Percentiles rank a stretch among this genome's conserved stretches.
phyloP scores from a whole-genome alignment of 805 yeast species.

The Hanseniaspora guilliermondii region DNA sequence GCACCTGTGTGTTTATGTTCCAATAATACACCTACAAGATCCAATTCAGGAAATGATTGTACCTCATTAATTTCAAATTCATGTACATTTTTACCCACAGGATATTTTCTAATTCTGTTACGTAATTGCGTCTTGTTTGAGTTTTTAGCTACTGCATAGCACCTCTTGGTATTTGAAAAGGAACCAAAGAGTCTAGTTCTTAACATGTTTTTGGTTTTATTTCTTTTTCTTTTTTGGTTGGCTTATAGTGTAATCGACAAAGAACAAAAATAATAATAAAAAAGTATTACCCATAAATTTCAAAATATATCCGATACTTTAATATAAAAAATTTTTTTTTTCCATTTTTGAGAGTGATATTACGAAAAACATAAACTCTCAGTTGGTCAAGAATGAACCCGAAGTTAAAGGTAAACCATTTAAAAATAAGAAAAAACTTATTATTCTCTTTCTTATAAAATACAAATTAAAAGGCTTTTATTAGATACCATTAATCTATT shows the following conservation, averaged over 20 bases:
- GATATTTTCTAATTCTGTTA: slow-evolving; percentile 39
- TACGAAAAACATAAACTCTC: no score
- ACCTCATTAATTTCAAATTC: slow-evolving; percentile 59
- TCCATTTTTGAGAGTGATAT: no score
- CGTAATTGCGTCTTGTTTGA: slow-evolving; percentile 23
- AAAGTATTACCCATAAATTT: no score
- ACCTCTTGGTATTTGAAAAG: neutral
- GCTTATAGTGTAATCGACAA: neutral
- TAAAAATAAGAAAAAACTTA: no score
- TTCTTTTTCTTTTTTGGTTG: neutral
- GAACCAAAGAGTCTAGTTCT: neutral
- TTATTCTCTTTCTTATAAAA: no score
- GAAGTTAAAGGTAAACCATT: no score
- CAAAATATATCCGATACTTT: no score
- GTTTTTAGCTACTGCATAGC: neutral
- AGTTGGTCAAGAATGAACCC: no score
- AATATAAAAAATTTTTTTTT: neutral
- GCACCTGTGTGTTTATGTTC: slow-evolving; percentile 60
- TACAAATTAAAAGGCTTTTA: no score
- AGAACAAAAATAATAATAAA: no score
- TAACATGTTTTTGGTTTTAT: neutral
- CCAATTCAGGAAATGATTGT: slow-evolving; percentile 65
- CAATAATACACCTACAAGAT: slow-evolving; percentile 64
- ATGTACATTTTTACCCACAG: slow-evolving; percentile 47
- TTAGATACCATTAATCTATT: no score